A percentile compares a stretch with the other conserved stretches of the same genome.
Conservation (phyloP, 2,329 filamentous ascomycete genomes). For the Fusarium tuaranense region DNA sequence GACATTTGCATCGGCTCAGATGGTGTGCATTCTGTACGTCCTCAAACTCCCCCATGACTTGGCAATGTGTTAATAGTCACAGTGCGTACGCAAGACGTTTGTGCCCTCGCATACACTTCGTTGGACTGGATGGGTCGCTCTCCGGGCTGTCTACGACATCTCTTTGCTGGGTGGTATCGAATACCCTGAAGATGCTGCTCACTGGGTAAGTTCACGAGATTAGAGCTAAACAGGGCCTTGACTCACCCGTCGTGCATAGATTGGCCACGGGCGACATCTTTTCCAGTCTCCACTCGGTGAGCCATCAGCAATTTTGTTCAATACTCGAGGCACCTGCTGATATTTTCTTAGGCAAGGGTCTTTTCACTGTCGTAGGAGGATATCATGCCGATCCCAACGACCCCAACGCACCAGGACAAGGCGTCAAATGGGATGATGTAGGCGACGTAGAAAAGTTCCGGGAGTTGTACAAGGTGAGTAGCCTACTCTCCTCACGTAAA, state of each 20-base stretch:
- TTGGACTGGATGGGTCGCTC: not conserved
- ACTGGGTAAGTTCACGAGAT: not conserved
- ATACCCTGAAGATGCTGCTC: not conserved
- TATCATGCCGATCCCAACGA: not conserved
- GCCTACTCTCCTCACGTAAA: accelerated
- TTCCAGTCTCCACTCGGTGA: not conserved
- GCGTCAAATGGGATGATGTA: not conserved
- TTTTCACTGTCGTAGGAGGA: not conserved
- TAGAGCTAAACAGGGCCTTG: too few species aligned
- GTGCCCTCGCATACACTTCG: not conserved
- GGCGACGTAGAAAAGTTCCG: not conserved
- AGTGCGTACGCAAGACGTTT: not conserved
- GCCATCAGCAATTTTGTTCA: too few species aligned
- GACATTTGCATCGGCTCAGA: not conserved
- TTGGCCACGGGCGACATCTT: not conserved
- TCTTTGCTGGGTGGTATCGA: not conserved
- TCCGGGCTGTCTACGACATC: not conserved
- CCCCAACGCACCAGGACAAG: not conserved
- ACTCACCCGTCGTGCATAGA: accelerated
- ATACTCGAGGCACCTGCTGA: too few species aligned
- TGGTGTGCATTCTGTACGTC: not conserved
- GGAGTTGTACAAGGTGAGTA: not conserved
- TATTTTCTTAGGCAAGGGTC: not conserved
- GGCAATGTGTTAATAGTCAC: not conserved
- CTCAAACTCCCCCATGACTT: too few species aligned